Percentiles rank a stretch among this genome's conserved stretches.
Conservation (phyloP, 2,329 filamentous ascomycete species). For the Cladosporium cucumerinum region DNA sequence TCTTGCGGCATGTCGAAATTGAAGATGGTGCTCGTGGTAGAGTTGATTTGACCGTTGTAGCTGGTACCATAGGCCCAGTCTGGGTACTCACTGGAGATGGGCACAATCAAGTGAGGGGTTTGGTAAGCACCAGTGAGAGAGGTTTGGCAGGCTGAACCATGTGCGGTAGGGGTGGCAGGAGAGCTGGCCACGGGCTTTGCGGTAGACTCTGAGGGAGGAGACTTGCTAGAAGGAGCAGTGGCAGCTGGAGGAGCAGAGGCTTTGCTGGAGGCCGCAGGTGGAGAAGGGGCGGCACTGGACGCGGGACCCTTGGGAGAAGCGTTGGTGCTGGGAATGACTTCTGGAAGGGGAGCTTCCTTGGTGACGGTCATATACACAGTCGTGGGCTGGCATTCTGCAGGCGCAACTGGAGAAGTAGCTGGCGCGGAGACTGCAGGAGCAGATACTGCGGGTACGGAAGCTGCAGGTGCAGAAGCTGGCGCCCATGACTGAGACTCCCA, state of each 20-base stretch:
- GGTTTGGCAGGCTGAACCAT: constrained; percentile 25
- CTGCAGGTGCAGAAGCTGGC: not conserved
- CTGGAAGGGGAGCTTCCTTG: not conserved
- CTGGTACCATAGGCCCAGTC: constrained; percentile 39
- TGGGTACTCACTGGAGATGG: constrained; percentile 37
- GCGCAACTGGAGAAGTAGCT: not conserved
- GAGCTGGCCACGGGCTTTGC: not conserved
- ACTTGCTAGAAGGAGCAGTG: not conserved
- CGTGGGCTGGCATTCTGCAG: not conserved
- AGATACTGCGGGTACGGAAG: not conserved
- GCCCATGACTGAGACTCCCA: not conserved
- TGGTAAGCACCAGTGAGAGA: constrained; percentile 36
- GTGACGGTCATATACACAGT: not conserved
- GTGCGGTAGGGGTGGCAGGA: constrained; percentile 12
- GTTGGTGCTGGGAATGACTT: not conserved
- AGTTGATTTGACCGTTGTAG: constrained; percentile 41
- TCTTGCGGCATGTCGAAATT: constrained; percentile 45
- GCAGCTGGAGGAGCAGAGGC: not conserved
- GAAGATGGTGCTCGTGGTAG: constrained; percentile 41
- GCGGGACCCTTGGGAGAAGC: not conserved
- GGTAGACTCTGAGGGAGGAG: not conserved
- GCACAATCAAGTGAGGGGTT: constrained; percentile 38
- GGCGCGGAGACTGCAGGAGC: not conserved
- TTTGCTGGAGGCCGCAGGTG: not conserved
- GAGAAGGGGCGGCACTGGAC: not conserved